Conservation (phyloP, 441 rosid genomes). For the Cnidoscolus chayamansa region DNA sequence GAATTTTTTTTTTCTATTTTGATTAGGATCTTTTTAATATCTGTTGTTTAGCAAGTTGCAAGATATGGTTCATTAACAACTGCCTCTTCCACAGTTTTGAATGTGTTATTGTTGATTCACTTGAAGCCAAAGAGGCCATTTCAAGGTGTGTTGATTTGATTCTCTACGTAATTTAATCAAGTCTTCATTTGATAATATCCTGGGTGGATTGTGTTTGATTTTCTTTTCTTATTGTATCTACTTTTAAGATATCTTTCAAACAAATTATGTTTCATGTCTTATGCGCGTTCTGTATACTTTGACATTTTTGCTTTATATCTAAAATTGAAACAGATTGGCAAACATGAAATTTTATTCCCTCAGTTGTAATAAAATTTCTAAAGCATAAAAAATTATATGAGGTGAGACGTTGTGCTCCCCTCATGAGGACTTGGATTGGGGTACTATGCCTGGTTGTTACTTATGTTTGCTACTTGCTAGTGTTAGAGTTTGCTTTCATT, state of each 20-base stretch:
- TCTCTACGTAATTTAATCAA: conserved; percentile 11
- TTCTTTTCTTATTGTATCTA: background rate
- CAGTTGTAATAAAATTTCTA: background rate
- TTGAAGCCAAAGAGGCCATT: conserved; percentile 76
- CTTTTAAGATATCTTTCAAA: background rate
- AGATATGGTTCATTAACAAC: conserved; percentile 15
- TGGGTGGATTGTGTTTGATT: conserved; percentile 6
- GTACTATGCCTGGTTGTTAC: background rate
- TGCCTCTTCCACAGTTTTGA: conserved; percentile 61
- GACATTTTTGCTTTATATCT: background rate
- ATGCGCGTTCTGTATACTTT: background rate
- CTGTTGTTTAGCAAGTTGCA: conserved; percentile 16
- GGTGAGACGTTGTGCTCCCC: background rate
- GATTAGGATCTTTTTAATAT: conserved; percentile 13
- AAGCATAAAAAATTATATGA: background rate
- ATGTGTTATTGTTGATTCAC: conserved; percentile 76
- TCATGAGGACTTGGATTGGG: background rate
- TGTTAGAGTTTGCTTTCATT: background rate
- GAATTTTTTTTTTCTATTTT: background rate
- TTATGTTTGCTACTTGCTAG: background rate
- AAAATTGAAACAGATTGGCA: background rate
- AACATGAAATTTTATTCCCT: background rate
- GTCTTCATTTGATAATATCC: conserved; percentile 18
- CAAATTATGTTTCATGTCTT: background rate
- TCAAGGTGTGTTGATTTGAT: conserved; percentile 54